Evolutionary conservation across 495 filamentous ascomycete species (phyloP), one percentile per base, ranked within the genome.

Genomic region (Barbatosphaeria neglecta): DNA sequence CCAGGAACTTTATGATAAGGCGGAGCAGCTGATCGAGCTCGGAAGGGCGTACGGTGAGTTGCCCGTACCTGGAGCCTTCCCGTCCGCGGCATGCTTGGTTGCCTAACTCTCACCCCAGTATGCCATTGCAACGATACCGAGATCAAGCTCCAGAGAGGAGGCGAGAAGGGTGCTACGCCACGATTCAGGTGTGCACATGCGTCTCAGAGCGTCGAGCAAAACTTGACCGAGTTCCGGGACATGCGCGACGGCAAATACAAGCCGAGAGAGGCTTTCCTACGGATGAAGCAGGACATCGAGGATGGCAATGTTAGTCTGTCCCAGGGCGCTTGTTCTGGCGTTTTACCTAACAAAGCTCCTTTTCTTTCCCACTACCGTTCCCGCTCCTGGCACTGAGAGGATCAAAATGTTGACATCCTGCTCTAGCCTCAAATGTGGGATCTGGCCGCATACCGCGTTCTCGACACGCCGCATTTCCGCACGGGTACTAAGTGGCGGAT

Each of bases 201-300:
- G 27, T 72, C 82, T 8, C 80, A 86, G 50, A 67, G 79, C 0
- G 74, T 78, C 20, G 85, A 89, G 45, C 80, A 87, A 44, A 93
- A 88, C 47, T 61, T 97, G 38, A 51, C 65, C 5, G 82, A 96
- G 53, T 96, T 98, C 63, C 73, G 87, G 41, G 86, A 77, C 20
- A 97, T 98, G 92, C 70, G 81, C 18, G 87, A 90, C 60, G 93
- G 92, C 19, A 82, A 86, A 61, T 97, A 96, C 63, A 81, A 83
- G 58, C 85, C 92, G 2, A 78, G 82, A 52, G 85, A 87, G 55
- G 92, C 89, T 3, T 87, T 86, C 52, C 66, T 98, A 39, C 82
- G 92, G 45, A 95, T 97, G 90, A 94, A 94, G 64, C 89, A 85
- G 68, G 75, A 83, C 58, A 70, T 70, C 49, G 61, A 54, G 44